A percentile compares a stretch with the other conserved stretches of the same genome.
Evolutionary conservation across 2,329 filamentous ascomycete species (phyloP).

Genomic region (Paramyrothecium roridum): DNA sequence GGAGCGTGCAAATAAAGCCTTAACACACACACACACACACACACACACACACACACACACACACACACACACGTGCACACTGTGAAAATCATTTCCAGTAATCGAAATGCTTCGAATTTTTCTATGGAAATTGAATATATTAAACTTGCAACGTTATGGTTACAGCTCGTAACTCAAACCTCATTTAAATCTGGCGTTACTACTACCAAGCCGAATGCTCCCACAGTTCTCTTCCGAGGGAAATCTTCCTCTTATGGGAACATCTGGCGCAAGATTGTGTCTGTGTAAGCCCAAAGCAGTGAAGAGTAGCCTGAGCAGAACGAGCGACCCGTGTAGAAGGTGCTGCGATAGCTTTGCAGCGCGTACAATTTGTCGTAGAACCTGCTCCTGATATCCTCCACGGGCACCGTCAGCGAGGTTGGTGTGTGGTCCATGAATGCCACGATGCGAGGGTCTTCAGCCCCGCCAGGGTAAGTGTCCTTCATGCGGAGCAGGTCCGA

Average conservation of each 20-base stretch:
- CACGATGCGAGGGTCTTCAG: slow-evolving; percentile 17
- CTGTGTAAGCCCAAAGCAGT: slow-evolving; percentile 18
- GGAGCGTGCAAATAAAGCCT: too few relatives aligned
- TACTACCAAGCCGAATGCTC: too few relatives aligned
- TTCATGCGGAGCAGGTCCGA: slow-evolving; percentile 5
- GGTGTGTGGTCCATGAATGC: slow-evolving; percentile 26
- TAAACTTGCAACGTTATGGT: too few relatives aligned
- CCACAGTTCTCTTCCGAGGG: too few relatives aligned
- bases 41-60: too few relatives aligned
- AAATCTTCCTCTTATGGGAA: neutral
- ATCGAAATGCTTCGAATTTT: too few relatives aligned
- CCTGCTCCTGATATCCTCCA: slow-evolving; percentile 21
- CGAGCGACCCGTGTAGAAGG: slow-evolving; percentile 29
- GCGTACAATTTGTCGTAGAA: slow-evolving; percentile 29
- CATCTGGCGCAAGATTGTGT: slow-evolving; percentile 10
- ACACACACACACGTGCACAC: too few relatives aligned
- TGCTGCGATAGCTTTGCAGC: slow-evolving; percentile 29
- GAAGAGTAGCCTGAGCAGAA: slow-evolving; percentile 19
- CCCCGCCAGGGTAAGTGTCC: neutral
- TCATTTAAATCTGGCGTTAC: too few relatives aligned
- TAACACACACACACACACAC: too few relatives aligned
- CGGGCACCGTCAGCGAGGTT: slow-evolving; percentile 19
- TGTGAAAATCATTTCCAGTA: too few relatives aligned
- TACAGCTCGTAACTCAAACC: too few relatives aligned
- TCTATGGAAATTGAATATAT: too few relatives aligned